phyloP scores from a whole-genome alignment of 306 rosid genomes.

The Quercus dentata region DNA sequence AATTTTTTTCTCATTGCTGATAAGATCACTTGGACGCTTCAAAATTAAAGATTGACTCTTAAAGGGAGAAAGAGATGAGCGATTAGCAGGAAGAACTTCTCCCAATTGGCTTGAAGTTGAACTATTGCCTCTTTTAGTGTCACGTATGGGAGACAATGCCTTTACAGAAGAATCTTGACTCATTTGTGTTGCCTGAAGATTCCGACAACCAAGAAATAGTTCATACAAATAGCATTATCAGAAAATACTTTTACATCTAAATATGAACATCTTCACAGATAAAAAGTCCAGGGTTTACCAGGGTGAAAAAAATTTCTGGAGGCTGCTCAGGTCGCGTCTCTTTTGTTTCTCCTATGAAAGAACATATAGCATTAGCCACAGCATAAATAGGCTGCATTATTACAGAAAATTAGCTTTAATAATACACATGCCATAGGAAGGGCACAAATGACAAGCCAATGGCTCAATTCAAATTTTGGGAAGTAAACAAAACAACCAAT shows the following conservation, averaged over 20 bases:
- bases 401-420: constrained; percentile 14
- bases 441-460: background rate
- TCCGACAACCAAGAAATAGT: constrained; percentile 26
- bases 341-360: constrained; percentile 36
- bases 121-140: constrained; percentile 26
- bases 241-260: constrained; percentile 9
- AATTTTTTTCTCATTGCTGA: constrained; percentile 25
- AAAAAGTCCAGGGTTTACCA: constrained; percentile 38
- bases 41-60: constrained; percentile 33
- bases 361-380: constrained; percentile 12
- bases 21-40: constrained; percentile 33
- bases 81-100: constrained; percentile 78
- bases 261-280: constrained; percentile 1
- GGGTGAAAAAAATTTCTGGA: constrained; percentile 23
- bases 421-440: background rate
- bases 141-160: constrained; percentile 32
- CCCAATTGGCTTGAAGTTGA: constrained; percentile 29
- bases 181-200: constrained; percentile 45
- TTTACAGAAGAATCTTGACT: constrained; percentile 33
- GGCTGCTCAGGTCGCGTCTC: constrained; percentile 38
- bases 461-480: background rate
- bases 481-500: background rate
- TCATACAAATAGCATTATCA: constrained; percentile 15
- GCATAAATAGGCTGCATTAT: constrained; percentile 7
- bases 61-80: constrained; percentile 58